Evolutionary conservation across 2,329 filamentous ascomycete species (phyloP), one percentile per base, ranked within the genome.

Genomic region (Monosporascus sp.): DNA sequence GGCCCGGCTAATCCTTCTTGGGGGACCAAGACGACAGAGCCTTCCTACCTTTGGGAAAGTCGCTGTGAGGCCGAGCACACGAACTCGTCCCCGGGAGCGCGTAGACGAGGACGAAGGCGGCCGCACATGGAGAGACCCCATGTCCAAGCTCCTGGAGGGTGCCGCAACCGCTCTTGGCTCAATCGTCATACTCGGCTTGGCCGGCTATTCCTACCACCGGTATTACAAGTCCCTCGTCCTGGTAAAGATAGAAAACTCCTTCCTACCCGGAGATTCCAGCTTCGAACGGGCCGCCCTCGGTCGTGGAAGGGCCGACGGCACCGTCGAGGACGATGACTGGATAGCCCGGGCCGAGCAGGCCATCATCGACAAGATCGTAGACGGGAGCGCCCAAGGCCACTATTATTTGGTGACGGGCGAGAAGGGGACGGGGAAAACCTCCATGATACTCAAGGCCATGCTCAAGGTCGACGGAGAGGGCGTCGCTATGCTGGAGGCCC

Each of bases 361-460:
- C 3, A 82, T 80, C 52, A 86, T 97, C 56, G 87, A 97, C 68
- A 77, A 74, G 17, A 96, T 97, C 58, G 81, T 97, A n/a, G 75
- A 79, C 47, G 94, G 94, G 1, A 73, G 77, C 4, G 76, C 81
- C 35, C 75, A 77, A 44, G 94, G 94, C 9, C 90, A 94, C 66
- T 97, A 97, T 66, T 89, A 94, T 70, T 78, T 97, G 2, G 76
- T 97, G 2, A 84, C 97, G 24, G 93, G 93, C 44, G 93, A 97
- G 67, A 97, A 97, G 72, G 93, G 93, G 11, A 95, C 89, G 0
- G 93, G 93, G 7, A 97, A 97, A 75, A 94, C 89, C 52, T 94
- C 89, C 60, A 97, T 97, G 93, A 76, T 97, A 35, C 63, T 97
- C 22, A 90, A 97, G 67, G 90, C 90, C 15, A 97, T 97, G 92